phyloP scores from a whole-genome alignment of 2,329 filamentous ascomycete species.

The Penicillium sp. region DNA sequence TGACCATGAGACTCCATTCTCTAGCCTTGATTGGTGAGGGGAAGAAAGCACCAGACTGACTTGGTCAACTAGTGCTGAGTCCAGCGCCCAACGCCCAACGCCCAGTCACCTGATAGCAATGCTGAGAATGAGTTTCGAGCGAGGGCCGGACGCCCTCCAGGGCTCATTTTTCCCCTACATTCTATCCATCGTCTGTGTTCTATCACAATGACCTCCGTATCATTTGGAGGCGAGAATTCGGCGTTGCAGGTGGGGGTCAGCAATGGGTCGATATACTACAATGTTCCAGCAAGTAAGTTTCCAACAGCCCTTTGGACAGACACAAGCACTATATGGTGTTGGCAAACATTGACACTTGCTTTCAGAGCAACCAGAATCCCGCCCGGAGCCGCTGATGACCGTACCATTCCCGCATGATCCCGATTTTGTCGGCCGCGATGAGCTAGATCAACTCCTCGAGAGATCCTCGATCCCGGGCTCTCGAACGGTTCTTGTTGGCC shows the following conservation, averaged over 20 bases:
- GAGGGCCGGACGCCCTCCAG: background rate
- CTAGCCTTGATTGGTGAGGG: background rate
- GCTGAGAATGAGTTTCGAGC: background rate
- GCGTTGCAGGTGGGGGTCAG: background rate
- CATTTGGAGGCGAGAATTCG: background rate
- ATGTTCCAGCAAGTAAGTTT: background rate
- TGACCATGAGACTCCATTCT: background rate
- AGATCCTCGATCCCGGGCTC: slow-evolving; percentile 16
- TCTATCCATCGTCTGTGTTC: background rate
- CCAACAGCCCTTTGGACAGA: background rate
- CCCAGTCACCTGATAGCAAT: background rate
- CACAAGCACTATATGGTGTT: background rate
- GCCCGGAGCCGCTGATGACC: background rate
- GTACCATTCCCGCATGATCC: slow-evolving; percentile 12
- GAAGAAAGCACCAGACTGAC: background rate
- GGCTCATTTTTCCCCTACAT: background rate
- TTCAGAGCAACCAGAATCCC: slow-evolving; percentile 1
- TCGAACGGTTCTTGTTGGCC: slow-evolving; percentile 18
- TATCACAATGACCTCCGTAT: background rate
- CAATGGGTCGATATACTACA: background rate
- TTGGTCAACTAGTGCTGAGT: background rate
- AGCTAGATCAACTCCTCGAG: slow-evolving; percentile 27
- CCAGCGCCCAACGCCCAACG: background rate
- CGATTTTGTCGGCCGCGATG: slow-evolving; percentile 21
- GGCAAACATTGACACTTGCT: background rate